phyloP scores from a whole-genome alignment of 495 filamentous ascomycete species.

The Aspergillus heteromorphus region DNA sequence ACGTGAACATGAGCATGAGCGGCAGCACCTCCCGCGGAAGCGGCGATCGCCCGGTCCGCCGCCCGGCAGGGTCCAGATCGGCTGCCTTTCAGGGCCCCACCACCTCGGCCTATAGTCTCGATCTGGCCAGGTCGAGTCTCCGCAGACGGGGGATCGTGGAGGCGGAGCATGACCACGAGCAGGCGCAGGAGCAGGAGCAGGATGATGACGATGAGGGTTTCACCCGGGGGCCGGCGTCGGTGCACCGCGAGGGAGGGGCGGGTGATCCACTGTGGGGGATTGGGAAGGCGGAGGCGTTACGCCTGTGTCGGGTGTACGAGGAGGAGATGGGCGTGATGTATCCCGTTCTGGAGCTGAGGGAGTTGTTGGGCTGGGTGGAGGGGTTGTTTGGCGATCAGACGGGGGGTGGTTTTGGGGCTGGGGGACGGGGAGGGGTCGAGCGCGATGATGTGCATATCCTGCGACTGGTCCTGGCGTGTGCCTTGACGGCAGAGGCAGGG shows the following conservation, averaged over 20 bases:
- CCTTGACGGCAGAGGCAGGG: slow-evolving; percentile 64
- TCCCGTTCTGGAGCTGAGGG: slow-evolving; percentile 64
- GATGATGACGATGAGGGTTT: slow-evolving; percentile 26
- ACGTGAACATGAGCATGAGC: no score
- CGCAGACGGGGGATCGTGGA: slow-evolving; percentile 73
- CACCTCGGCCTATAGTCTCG: slow-evolving; percentile 72
- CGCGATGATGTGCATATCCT: slow-evolving; percentile 62
- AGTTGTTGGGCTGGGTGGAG: slow-evolving; percentile 55
- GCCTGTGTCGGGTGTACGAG: slow-evolving; percentile 68
- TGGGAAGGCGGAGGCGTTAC: slow-evolving; percentile 66
- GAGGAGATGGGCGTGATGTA: slow-evolving; percentile 90
- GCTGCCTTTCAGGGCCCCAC: slow-evolving; percentile 85
- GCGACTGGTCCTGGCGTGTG: slow-evolving; percentile 71
- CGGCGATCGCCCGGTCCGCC: no score
- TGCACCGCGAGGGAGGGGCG: slow-evolving; percentile 27
- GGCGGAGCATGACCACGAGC: slow-evolving; percentile 45
- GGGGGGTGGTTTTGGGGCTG: slow-evolving; percentile 21
- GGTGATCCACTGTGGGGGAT: slow-evolving; percentile 74
- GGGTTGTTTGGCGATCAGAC: slow-evolving; percentile 56
- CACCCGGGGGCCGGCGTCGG: slow-evolving; percentile 1
- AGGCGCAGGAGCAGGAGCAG: slow-evolving; percentile 13
- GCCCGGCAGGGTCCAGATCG: no score
- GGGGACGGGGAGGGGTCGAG: slow-evolving; percentile 29
- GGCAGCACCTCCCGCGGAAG: no score
- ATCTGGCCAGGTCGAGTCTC: slow-evolving; percentile 74